Base-by-base conservation (phyloP, 345 rosid species). In the Corymbia maculata region DNA sequence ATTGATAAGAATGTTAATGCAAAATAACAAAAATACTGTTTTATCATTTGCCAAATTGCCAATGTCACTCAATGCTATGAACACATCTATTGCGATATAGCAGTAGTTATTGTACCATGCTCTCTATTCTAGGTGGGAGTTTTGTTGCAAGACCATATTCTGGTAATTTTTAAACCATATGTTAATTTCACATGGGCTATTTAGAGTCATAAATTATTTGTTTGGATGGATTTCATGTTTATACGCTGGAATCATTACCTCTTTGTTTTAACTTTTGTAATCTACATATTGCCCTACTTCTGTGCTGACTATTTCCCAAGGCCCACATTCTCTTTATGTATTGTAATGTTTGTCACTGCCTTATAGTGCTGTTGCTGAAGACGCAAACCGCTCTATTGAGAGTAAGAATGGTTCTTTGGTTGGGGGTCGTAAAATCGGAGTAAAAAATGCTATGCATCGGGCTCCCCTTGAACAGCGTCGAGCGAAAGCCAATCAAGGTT, bases 371-470 rank as follows among this genome's bases (percentile, higher is more conserved):
- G 94, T 97, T 90, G 90, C 91, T 5, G 99, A 97, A 79, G 99
- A 97, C 89, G 99, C 96, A 79, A 93, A 92, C 84, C 94, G 96
- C 88, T 95, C 99, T 52, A 94, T 96, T 82, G 98, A 97, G 92
- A 89, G 93, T 68, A 97, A 95, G 90, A 94, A 94, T 87, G 96
- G 93, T 88, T 91, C 93, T 85, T 92, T 91, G 87, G 91, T 97
- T 88, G 99, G 96, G 51, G 97, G 98, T 68, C 99, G 96, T 85
- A 95, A 92, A 89, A 93, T 97, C 90, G 92, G 91, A 59, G 98
- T 95, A 89, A 97, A 97, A 89, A 98, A 95, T 88, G 99, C 99
- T 36, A 91, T 90, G 88, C 96, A 94, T 86, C 96, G 99, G 75
- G 97, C 97, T 88, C 86, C 99, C 57, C 90, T 97, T 51, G 94